phyloP scores from a whole-genome alignment of 305 asterid species.

The Fraxinus sp. region DNA sequence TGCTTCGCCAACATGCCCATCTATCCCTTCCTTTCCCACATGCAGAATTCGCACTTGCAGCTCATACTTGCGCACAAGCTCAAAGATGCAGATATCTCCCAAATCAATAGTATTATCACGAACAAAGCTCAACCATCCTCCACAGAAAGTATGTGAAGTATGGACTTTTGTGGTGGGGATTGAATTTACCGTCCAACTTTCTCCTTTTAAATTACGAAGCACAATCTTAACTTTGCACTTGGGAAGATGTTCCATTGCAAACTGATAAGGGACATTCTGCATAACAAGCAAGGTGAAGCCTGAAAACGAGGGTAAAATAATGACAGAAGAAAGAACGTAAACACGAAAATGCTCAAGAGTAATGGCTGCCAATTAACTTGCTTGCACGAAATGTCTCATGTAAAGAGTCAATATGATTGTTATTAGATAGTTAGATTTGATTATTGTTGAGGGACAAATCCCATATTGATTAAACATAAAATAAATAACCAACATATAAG shows the following conservation, averaged over 20 bases:
- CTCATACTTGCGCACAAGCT: constrained; percentile 70
- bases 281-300: constrained; percentile 22
- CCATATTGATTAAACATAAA: background rate
- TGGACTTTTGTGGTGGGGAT: constrained; percentile 83
- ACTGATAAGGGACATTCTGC: constrained; percentile 89
- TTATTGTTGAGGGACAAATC: background rate
- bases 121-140: constrained; percentile 95
- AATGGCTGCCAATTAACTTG: background rate
- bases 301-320: constrained; percentile 13
- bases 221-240: constrained; percentile 76
- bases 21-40: constrained; percentile 60
- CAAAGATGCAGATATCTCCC: constrained; percentile 89
- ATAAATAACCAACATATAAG: too few species aligned
- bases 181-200: constrained; percentile 83
- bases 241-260: constrained; percentile 81
- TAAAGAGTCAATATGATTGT: background rate
- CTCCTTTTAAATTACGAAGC: constrained; percentile 74
- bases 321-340: background rate
- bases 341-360: background rate
- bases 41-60: constrained; percentile 68
- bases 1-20: constrained; percentile 42
- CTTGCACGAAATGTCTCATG: background rate
- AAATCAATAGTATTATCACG: constrained; percentile 68
- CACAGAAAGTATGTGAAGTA: constrained; percentile 93
- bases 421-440: background rate